Evolutionary conservation across 352 stramenopile genomes (phyloP).

Genomic region (Globisporangium middletonii): DNA sequence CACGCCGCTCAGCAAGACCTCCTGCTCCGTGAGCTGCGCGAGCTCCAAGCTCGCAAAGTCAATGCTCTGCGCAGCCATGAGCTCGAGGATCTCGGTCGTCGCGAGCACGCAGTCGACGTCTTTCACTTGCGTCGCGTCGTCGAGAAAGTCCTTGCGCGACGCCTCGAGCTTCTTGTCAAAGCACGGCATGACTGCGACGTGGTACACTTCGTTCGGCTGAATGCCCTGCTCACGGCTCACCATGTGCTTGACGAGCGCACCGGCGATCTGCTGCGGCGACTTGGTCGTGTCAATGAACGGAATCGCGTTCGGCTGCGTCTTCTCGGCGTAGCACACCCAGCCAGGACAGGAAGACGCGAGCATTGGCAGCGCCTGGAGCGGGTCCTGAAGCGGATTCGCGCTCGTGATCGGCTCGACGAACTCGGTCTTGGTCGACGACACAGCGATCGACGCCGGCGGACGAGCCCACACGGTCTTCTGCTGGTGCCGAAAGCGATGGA

Average conservation of each 20-base stretch:
- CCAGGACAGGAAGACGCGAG: constrained; percentile 95
- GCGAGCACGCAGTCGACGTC: constrained; percentile 95
- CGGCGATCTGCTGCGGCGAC: constrained; percentile 93
- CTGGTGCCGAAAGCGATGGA: constrained; percentile 78
- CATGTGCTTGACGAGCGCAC: constrained; percentile 76
- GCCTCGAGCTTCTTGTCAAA: constrained; percentile 99
- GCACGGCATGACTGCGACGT: constrained; percentile 97
- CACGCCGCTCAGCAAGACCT: constrained; percentile 67
- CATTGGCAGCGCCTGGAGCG: constrained; percentile 82
- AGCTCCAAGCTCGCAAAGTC: constrained; percentile 65
- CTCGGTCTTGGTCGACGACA: constrained; percentile 65
- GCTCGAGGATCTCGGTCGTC: constrained; percentile 75
- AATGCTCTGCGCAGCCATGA: constrained; percentile 48
- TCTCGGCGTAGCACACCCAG: constrained; percentile 98
- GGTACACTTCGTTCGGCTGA: constrained; percentile 75
- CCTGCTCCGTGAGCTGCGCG: constrained; percentile 53
- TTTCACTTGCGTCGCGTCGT: constrained; percentile 51
- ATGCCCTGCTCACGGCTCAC: constrained; percentile 56
- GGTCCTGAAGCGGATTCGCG: constrained; percentile 53
- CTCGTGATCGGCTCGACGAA: constrained; percentile 50
- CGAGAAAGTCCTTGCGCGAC: constrained; percentile 87
- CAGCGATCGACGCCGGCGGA: constrained; percentile 61
- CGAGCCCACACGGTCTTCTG: constrained; percentile 60
- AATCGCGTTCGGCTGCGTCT: constrained; percentile 92
- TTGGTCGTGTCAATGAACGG: constrained; percentile 94